Evolutionary conservation across 768 basidiomycete genomes (phyloP).

Genomic region (Boletus eberwhitei): DNA sequence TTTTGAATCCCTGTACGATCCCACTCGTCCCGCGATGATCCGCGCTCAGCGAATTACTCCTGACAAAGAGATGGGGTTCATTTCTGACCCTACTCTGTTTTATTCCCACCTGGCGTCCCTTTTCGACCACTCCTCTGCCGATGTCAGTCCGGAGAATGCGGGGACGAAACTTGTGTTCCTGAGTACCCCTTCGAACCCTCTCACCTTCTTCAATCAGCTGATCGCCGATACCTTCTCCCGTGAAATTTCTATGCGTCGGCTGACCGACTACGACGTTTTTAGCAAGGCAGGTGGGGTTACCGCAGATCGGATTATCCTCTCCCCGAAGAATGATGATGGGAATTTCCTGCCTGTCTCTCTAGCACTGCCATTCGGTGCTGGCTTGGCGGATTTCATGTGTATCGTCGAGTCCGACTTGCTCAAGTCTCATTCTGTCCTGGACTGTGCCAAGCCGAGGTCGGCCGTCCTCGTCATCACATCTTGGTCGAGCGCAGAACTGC

Average conservation of each 20-base stretch:
- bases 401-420: slow-evolving; percentile 75
- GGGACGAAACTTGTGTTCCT: slow-evolving; percentile 49
- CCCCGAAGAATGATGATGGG: slow-evolving; percentile 38
- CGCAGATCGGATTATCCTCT: slow-evolving; percentile 65
- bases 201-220: slow-evolving; percentile 46
- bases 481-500: slow-evolving; percentile 75
- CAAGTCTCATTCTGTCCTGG: slow-evolving; percentile 71
- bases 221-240: slow-evolving; percentile 58
- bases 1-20: slow-evolving; percentile 52
- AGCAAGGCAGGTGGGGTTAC: slow-evolving; percentile 70
- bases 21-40: slow-evolving; percentile 37
- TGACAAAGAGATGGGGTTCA: slow-evolving; percentile 48
- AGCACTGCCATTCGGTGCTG: slow-evolving; percentile 52
- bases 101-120: slow-evolving; percentile 36
- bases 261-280: slow-evolving; percentile 72
- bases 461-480: slow-evolving; percentile 69
- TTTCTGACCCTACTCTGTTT: slow-evolving; percentile 45
- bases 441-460: slow-evolving; percentile 62
- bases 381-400: slow-evolving; percentile 65
- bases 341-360: slow-evolving; percentile 51
- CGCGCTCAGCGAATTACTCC: slow-evolving; percentile 61
- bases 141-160: slow-evolving; percentile 24
- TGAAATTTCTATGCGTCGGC: slow-evolving; percentile 53
- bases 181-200: slow-evolving; percentile 43
- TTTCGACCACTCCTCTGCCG: slow-evolving; percentile 25